Base-by-base conservation (phyloP, 106 monocot genomes). In the Acorus gramineus region DNA sequence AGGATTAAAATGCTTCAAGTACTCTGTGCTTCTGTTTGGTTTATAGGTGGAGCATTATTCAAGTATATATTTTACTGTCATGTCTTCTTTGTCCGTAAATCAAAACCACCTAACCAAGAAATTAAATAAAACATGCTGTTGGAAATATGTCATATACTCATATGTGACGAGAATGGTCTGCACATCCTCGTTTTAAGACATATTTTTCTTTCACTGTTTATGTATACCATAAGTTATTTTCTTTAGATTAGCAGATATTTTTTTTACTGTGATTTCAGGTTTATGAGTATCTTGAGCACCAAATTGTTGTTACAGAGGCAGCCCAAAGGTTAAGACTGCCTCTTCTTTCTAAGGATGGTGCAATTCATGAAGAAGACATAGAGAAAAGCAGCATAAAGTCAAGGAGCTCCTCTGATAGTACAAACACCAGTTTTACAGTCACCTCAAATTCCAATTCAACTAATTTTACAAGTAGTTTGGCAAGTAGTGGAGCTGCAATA, bases 251-350 rank as follows among this genome's bases (percentile, higher is more conserved):
- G 10, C 14, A 62, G 14, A 28, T 14, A 42, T 65, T 65, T 67
- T 52, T 53, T 13, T 50, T 56, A 2, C 61, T 50, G 66, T 11
- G 9, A 2, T 51, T 68, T 46, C 78, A 98, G 98, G 87, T 92
- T 11, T 92, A 88, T 61, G 85, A 85, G 52, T 78, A 87, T n/a
- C 88, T 98, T 57, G 91, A 98, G 72, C 91, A 92, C 68, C 78
- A 73, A 28, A 57, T 98, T 56, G 61, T 64, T 50, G 88, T 88
- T 66, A 80, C 92, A 66, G 98, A 98, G 73, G 92, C 98, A 11
- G 82, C 98, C 75, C 98, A 98, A 71, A 85, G 91, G 14, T 77
- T 98, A 68, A 85, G 98, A 63, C 90, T 98, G 52, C 98, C 98
- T 58, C 85, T 98, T 76, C 71, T 98, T 56, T 88, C 91, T 5